These are phyloP conservation scores for Amanita thiersii DNA, from an alignment of 768 basidiomycete genomes.

Conservation along the genomic window DNA sequence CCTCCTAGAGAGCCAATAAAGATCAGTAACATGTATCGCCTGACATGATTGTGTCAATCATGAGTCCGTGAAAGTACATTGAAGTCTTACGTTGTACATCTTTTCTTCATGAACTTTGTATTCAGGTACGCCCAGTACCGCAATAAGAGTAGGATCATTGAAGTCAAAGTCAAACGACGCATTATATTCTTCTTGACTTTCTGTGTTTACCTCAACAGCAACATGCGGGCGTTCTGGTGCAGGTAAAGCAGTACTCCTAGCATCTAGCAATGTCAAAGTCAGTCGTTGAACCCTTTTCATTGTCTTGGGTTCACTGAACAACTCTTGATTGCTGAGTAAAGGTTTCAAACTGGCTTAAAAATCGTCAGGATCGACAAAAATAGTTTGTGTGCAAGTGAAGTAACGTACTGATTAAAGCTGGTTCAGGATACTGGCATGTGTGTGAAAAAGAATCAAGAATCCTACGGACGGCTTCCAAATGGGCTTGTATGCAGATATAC, in stretches of 20 bases:
- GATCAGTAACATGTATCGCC: conserved; percentile 11
- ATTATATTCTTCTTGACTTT: conserved; percentile 75
- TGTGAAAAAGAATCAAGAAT: conserved; percentile 34
- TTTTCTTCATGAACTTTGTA: conserved; percentile 35
- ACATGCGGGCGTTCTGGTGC: conserved; percentile 25
- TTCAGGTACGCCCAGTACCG: conserved; percentile 37
- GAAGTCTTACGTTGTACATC: conserved; percentile 38
- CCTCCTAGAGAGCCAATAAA: conserved; percentile 29
- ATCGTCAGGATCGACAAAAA: not conserved
- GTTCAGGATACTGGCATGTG: conserved; percentile 51
- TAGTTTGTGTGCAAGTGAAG: not conserved
- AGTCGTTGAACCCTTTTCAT: conserved; percentile 49
- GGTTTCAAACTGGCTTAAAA: conserved; percentile 50
- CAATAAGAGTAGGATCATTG: conserved; percentile 48
- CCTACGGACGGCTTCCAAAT: conserved; percentile 49
- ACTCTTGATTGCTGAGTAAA: conserved; percentile 34
- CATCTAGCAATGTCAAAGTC: conserved; percentile 54
- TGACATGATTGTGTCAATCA: conserved; percentile 8
- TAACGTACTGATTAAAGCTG: conserved; percentile 28
- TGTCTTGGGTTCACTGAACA: conserved; percentile 30
- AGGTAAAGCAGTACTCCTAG: conserved; percentile 41
- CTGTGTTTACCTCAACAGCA: conserved; percentile 33
- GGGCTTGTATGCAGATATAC: conserved; percentile 32
- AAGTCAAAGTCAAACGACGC: conserved; percentile 45
- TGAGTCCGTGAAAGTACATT: not conserved